Base-by-base conservation (phyloP, 352 stramenopile genomes). In the Phytophthora constricta region DNA sequence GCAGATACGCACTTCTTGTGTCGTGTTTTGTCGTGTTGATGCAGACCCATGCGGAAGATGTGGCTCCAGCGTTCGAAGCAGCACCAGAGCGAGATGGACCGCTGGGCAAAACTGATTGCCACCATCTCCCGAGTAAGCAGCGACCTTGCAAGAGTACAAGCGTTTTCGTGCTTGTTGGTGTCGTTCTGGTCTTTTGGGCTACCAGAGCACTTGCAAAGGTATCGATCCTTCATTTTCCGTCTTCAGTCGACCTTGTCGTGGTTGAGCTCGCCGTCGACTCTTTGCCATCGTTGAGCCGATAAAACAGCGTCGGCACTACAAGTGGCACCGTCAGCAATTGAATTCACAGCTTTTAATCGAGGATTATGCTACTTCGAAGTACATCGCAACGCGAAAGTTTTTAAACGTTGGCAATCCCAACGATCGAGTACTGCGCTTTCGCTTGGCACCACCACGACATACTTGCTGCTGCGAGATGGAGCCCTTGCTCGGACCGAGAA, bases 361-460 rank as follows among this genome's bases (percentile, higher is more conserved):
- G 74, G 77, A 25, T 70, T 68, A 13, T 90, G 83, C 57, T n/a
- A n/a, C n/a, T n/a, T n/a, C n/a, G n/a, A n/a, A n/a, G n/a, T 95
- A 94, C 63, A 68, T 95, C 31, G 82, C 86, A 17, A 48, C 58
- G 41, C n/a, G n/a, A n/a, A n/a, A n/a, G n/a, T n/a, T n/a, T n/a
- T 63, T 95, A 5, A 69, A 47, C 16, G 75, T 95, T 4, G 82
- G 81, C 28, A 96, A 96, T 62, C 78, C 82, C 7, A 93, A 85
- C 19, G 72, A 84, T 17, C 79, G 84, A 8, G 59, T 73, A 4
- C 54, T 94, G 43, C 83, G 87, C 13, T 93, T 89, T 56, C 81
- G 82, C 4, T 51, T 93, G 33, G 48, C 68, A 22, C 86, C 85
- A 5, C 81, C 84, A 13, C 65, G 73, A 0, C 70, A 68, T 1